Percentiles rank a stretch among this genome's conserved stretches.
Evolutionary conservation across 257 asterid genomes (phyloP).

Genomic region (Linaria vulgaris): DNA sequence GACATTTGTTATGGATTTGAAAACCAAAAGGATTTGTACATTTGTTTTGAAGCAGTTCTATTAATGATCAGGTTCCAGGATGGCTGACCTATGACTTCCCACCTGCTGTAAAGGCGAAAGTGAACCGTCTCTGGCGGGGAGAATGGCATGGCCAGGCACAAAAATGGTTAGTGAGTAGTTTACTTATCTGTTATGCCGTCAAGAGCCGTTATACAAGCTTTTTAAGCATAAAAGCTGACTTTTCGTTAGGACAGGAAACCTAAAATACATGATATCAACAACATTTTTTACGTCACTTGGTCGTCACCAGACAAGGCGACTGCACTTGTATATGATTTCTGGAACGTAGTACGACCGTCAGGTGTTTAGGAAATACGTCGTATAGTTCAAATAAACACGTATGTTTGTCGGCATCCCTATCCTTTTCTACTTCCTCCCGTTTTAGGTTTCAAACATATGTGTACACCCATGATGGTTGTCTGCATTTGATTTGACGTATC

Average conservation of each 20-base stretch:
- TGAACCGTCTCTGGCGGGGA: slow-evolving; percentile 97
- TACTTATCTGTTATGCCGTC: background rate
- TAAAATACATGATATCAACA: slow-evolving; percentile 3
- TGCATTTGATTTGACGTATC: slow-evolving; percentile 6
- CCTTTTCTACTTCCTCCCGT: background rate
- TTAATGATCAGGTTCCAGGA: slow-evolving; percentile 63
- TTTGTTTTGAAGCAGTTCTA: slow-evolving; percentile 21
- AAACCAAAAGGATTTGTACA: background rate
- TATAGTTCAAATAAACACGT: slow-evolving; percentile 2
- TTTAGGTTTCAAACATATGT: slow-evolving; percentile 1
- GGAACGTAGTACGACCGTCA: background rate
- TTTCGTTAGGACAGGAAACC: background rate
- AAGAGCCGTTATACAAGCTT: background rate
- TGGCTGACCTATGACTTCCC: slow-evolving; percentile 98
- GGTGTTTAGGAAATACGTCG: no score
- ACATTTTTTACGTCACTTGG: background rate
- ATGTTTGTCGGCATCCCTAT: background rate
- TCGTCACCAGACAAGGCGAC: slow-evolving; percentile 4
- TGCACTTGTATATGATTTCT: background rate
- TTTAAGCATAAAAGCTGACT: background rate
- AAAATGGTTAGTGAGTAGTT: slow-evolving; percentile 61
- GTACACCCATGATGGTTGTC: background rate
- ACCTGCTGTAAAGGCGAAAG: slow-evolving; percentile 94
- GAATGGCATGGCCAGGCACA: slow-evolving; percentile 99
- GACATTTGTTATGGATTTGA: background rate